phyloP scores from a whole-genome alignment of 2,329 filamentous ascomycete genomes.

The Monosporascus sp. region DNA sequence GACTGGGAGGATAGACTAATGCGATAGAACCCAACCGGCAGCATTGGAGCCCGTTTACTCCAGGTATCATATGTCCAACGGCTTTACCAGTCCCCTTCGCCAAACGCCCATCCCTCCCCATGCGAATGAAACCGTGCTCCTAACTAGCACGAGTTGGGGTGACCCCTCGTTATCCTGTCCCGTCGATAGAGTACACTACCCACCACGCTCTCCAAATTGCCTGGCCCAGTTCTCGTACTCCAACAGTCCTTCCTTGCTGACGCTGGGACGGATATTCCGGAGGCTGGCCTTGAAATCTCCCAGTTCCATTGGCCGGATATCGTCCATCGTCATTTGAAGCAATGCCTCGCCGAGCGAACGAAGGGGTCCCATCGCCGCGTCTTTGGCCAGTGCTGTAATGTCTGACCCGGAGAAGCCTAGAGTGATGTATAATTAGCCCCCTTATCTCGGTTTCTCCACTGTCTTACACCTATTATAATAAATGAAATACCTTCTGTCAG shows the following conservation, averaged over 20 bases:
- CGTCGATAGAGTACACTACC: conserved; percentile 38
- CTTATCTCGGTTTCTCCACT: too few species aligned
- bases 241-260: conserved; percentile 77
- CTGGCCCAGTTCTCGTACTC: conserved; percentile 92
- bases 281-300: conserved; percentile 82
- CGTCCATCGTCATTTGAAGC: conserved; percentile 86
- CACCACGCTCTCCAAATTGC: conserved; percentile 88
- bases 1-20: neutral
- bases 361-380: conserved; percentile 94
- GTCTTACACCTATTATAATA: conserved; percentile 1
- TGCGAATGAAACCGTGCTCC: too few species aligned
- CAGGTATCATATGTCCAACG: neutral
- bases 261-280: conserved; percentile 79
- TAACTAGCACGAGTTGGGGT: too few species aligned
- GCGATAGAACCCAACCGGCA: too few species aligned
- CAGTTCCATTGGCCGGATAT: conserved; percentile 82
- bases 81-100: neutral
- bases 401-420: conserved; percentile 95
- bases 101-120: too few species aligned
- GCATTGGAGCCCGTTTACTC: too few species aligned
- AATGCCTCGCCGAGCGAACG: conserved; percentile 85
- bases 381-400: conserved; percentile 93
- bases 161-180: neutral
- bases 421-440: neutral
- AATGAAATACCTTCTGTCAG: conserved; percentile 70